Evolutionary conservation across 371 early-diverging fungal species (phyloP).

Genomic region (Sanchytrium tribonematis): DNA sequence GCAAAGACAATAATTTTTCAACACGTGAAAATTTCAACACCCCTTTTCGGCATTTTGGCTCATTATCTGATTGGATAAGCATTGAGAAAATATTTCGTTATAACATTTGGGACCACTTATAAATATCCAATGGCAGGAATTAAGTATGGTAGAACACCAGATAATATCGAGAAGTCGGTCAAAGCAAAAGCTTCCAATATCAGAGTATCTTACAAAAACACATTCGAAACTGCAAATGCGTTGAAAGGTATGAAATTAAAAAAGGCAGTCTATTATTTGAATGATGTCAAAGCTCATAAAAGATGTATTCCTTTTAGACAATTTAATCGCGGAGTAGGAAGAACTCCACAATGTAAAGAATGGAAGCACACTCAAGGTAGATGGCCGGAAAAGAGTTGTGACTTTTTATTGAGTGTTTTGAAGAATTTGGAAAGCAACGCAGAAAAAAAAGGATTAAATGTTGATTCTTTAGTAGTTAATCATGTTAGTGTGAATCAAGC

Average conservation of each 20-base stretch:
- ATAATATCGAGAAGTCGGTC: neutral
- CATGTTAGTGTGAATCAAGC: constrained; percentile 96
- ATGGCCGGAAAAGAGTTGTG: constrained; percentile 95
- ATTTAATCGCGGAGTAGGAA: constrained; percentile 91
- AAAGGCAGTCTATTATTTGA: constrained; percentile 81
- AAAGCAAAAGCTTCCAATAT: neutral
- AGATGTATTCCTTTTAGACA: constrained; percentile 92
- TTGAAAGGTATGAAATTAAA: constrained; percentile 73
- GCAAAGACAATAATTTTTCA: neutral
- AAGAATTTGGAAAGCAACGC: constrained; percentile 95
- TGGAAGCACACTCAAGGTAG: constrained; percentile 79
- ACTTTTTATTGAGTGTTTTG: constrained; percentile 71
- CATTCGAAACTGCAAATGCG: constrained; percentile 85
- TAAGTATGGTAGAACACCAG: neutral
- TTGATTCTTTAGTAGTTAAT: constrained; percentile 50
- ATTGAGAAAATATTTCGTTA: too few species aligned
- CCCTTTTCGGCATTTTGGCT: neutral
- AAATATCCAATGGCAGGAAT: neutral
- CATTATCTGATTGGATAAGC: neutral
- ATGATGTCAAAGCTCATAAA: constrained; percentile 85
- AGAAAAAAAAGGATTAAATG: constrained; percentile 68
- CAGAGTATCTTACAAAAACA: constrained; percentile 50
- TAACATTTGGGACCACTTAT: too few species aligned
- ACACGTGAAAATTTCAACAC: neutral
- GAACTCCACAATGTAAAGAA: constrained; percentile 87